These are phyloP conservation scores for Leptosphaerulina australis DNA, from an alignment of 2,329 filamentous ascomycete genomes.

Conservation along the genomic window DNA sequence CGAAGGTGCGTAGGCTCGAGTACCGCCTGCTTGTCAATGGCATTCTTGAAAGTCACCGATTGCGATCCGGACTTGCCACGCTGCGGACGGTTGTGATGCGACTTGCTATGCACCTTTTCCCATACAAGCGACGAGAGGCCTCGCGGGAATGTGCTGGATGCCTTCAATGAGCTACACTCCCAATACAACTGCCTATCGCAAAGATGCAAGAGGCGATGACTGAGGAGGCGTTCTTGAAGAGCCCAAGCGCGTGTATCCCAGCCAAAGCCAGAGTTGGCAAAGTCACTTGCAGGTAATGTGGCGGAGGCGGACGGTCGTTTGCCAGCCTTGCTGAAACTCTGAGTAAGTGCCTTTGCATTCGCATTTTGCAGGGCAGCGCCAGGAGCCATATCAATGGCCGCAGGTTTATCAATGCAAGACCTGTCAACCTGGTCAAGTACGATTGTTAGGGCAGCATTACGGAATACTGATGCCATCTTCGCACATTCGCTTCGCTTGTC, in stretches of 20 bases:
- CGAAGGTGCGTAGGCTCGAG: conserved; percentile 17
- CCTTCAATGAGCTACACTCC: conserved; percentile 48
- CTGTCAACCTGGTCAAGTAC: conserved; percentile 31
- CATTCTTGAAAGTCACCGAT: conserved; percentile 2
- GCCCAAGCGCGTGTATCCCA: conserved; percentile 48
- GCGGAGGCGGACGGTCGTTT: conserved; percentile 16
- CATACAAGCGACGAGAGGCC: conserved; percentile 44
- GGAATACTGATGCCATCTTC: conserved; percentile 42
- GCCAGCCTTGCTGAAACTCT: background rate
- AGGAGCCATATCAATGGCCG: background rate
- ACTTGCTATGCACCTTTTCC: conserved; percentile 43
- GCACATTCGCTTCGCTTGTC: conserved; percentile 42
- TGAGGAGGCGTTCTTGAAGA: conserved; percentile 47
- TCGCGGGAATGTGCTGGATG: conserved; percentile 44
- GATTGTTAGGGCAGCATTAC: conserved; percentile 44
- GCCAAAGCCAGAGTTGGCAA: conserved; percentile 31
- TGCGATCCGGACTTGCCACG: conserved; percentile 8
- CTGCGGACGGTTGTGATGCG: conserved; percentile 5
- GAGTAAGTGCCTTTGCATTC: background rate
- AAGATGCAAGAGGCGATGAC: conserved; percentile 41
- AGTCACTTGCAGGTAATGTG: conserved; percentile 22
- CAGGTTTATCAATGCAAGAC: background rate
- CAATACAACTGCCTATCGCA: conserved; percentile 46
- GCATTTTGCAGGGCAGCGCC: conserved; percentile 1
- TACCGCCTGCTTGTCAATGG: background rate